Conservation (phyloP, 495 filamentous ascomycete genomes). For the Penicillium crystallinum region DNA sequence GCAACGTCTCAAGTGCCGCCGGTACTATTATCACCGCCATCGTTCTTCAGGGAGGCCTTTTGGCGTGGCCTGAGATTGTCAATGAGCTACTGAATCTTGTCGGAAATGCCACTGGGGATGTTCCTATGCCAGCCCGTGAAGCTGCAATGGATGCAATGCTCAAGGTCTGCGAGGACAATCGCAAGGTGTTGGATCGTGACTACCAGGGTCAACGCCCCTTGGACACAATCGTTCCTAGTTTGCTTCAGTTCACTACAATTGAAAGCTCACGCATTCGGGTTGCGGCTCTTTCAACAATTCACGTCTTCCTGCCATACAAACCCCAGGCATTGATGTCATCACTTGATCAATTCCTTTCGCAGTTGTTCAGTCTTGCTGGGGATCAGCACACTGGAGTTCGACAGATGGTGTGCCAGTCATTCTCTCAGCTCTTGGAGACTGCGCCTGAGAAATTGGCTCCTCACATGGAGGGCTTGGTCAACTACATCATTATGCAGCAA, state of each 20-base stretch:
- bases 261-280: conserved; percentile 68
- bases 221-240: conserved; percentile 82
- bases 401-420: conserved; percentile 86
- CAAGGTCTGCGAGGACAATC: conserved; percentile 97
- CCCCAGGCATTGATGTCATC: conserved; percentile 68
- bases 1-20: conserved; percentile 79
- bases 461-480: conserved; percentile 81
- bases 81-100: conserved; percentile 73
- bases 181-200: conserved; percentile 76
- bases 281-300: conserved; percentile 75
- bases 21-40: conserved; percentile 96
- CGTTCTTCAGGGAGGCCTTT: conserved; percentile 74
- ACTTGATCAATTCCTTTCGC: conserved; percentile 73
- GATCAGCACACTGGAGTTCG: conserved; percentile 75
- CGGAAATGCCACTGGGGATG: conserved; percentile 63
- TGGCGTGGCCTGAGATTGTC: conserved; percentile 87
- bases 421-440: conserved; percentile 88
- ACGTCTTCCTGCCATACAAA: conserved; percentile 81
- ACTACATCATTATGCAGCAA: conserved; percentile 90
- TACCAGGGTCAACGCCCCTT: conserved; percentile 82
- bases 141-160: conserved; percentile 87
- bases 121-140: conserved; percentile 70
- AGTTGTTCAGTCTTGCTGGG: conserved; percentile 72
- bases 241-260: conserved; percentile 79
- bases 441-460: conserved; percentile 84